Percentiles rank a stretch among this genome's conserved stretches.
Conservation (phyloP, 2,329 filamentous ascomycete genomes). For the Plenodomus lindquistii region DNA sequence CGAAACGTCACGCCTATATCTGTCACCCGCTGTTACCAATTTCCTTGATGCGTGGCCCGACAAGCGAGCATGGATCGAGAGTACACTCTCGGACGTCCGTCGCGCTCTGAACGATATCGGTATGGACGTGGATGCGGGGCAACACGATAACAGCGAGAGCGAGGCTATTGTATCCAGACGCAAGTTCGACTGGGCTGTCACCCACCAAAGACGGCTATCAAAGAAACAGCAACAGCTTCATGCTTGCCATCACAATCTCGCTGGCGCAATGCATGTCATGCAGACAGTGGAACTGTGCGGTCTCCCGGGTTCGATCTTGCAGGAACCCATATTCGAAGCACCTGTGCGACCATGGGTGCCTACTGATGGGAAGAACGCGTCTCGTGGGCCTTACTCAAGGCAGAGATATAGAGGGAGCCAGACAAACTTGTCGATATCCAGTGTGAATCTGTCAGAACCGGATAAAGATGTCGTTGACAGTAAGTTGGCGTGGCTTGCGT, state of each 20-base stretch:
- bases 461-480: constrained; percentile 16
- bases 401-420: constrained; percentile 24
- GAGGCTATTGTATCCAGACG: constrained; percentile 25
- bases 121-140: constrained; percentile 29
- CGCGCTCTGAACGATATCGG: constrained; percentile 35
- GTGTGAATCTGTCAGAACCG: constrained; percentile 20
- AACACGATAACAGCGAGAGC: constrained; percentile 23
- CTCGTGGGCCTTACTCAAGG: constrained; percentile 29
- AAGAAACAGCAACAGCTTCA: constrained; percentile 23
- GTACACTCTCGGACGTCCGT: constrained; percentile 25
- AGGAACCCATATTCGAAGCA: constrained; percentile 24
- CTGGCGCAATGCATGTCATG: constrained; percentile 33
- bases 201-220: constrained; percentile 32
- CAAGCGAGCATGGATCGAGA: constrained; percentile 31
- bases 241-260: constrained; percentile 31
- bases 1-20: constrained; percentile 33
- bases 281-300: constrained; percentile 28
- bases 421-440: constrained; percentile 27
- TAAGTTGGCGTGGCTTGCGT: constrained; percentile 7
- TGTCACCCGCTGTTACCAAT: constrained; percentile 17
- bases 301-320: constrained; percentile 7
- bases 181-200: constrained; percentile 35
- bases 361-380: constrained; percentile 8
- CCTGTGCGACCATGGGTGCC: constrained; percentile 27
- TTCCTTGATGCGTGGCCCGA: constrained; percentile 29